These are phyloP conservation scores for Penicillium paxilli DNA, from an alignment of 495 filamentous ascomycete genomes.

Conservation along the genomic window DNA sequence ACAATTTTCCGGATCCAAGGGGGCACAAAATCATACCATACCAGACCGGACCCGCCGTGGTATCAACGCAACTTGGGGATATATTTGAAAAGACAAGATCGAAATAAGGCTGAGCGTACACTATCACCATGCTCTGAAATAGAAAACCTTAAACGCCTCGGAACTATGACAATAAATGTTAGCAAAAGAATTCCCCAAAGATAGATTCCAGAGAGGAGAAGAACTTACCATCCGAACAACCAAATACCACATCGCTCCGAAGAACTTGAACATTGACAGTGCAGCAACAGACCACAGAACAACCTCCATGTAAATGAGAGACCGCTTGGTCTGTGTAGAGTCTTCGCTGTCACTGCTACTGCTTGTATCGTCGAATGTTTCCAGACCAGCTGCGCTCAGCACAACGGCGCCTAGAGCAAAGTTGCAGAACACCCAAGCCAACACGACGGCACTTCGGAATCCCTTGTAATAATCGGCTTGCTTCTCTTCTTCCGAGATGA, in stretches of 20 bases:
- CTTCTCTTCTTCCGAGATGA: constrained; percentile 65
- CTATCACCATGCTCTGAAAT: constrained; percentile 11
- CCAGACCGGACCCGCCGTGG: constrained; percentile 37
- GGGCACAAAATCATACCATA: constrained; percentile 9
- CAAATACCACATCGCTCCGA: constrained; percentile 93
- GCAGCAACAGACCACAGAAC: constrained; percentile 92
- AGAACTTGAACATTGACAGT: constrained; percentile 82
- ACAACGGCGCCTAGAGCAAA: constrained; percentile 88
- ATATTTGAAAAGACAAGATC: constrained; percentile 21
- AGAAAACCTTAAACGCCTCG: constrained; percentile 44
- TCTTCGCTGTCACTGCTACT: constrained; percentile 33
- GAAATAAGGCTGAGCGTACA: constrained; percentile 21
- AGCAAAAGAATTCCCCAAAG: constrained; percentile 5
- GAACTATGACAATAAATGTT: constrained; percentile 35
- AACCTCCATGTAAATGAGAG: constrained; percentile 84
- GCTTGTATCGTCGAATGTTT: constrained; percentile 50
- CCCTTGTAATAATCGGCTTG: constrained; percentile 99
- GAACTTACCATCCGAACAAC: constrained; percentile 72
- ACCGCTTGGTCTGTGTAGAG: constrained; percentile 45
- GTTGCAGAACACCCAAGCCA: constrained; percentile 96
- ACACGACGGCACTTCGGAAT: constrained; percentile 85
- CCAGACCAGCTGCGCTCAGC: constrained; percentile 77
- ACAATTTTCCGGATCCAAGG: constrained; percentile 12
- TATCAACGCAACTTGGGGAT: constrained; percentile 22
- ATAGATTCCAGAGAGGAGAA: not conserved